Evolutionary conservation across 2,329 filamentous ascomycete species (phyloP).

Genomic region (Colletotrichum noveboracense): DNA sequence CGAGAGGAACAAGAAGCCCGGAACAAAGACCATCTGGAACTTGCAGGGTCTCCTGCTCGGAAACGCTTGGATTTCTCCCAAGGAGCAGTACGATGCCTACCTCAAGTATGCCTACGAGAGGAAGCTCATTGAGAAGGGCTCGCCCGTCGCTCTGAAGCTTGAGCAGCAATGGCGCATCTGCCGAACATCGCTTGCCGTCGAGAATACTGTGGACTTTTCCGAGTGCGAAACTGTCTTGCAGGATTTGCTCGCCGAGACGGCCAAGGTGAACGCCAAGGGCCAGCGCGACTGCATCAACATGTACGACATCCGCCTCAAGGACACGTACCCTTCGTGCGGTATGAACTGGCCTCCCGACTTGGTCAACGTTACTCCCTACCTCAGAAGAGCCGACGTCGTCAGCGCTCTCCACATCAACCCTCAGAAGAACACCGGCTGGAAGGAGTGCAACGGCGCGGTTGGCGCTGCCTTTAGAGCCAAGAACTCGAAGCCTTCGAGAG

Average conservation of each 20-base stretch:
- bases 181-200: slow-evolving; percentile 59
- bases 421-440: slow-evolving; percentile 87
- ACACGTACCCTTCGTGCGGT: slow-evolving; percentile 83
- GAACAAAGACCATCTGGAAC: slow-evolving; percentile 67
- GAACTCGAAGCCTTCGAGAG: slow-evolving; percentile 75
- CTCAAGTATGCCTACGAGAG: slow-evolving; percentile 81
- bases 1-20: slow-evolving; percentile 76
- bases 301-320: slow-evolving; percentile 91
- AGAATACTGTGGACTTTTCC: slow-evolving; percentile 66
- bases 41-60: slow-evolving; percentile 89
- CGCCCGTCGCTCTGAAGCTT: slow-evolving; percentile 66
- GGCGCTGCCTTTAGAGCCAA: slow-evolving; percentile 71
- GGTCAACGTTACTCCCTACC: slow-evolving; percentile 76
- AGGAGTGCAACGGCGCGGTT: slow-evolving; percentile 85
- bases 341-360: slow-evolving; percentile 99
- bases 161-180: slow-evolving; percentile 75
- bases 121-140: slow-evolving; percentile 72
- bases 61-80: slow-evolving; percentile 95
- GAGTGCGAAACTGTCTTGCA: slow-evolving; percentile 81
- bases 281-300: slow-evolving; percentile 82
- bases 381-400: slow-evolving; percentile 80
- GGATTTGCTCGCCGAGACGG: slow-evolving; percentile 71
- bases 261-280: slow-evolving; percentile 51
- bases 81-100: slow-evolving; percentile 89
- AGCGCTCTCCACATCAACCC: slow-evolving; percentile 81